A percentile compares a stretch with the other conserved stretches of the same genome.
phyloP scores from a whole-genome alignment of 140 eudicot genomes.

The Stevia rebaudiana region DNA sequence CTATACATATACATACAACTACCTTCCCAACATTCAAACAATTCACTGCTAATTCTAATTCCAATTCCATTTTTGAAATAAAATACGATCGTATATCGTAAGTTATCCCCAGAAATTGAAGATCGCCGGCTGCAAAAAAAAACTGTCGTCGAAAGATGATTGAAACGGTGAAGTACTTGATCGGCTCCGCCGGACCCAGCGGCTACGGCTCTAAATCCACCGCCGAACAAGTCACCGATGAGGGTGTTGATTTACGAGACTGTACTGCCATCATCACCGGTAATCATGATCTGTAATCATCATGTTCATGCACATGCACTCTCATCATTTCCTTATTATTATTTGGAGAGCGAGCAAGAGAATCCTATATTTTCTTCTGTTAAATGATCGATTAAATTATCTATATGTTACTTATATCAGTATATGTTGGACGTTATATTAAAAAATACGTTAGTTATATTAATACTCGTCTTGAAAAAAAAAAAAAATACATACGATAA shows the following conservation, averaged over 20 bases:
- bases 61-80: too few relatives aligned
- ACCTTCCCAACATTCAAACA: constrained; percentile 7
- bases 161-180: constrained; percentile 59
- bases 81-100: too few relatives aligned
- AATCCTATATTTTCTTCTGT: not conserved
- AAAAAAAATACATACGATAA: too few relatives aligned
- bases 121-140: not conserved
- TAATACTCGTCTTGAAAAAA: too few relatives aligned
- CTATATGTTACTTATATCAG: too few relatives aligned
- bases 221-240: constrained; percentile 69
- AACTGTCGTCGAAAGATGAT: constrained; percentile 32
- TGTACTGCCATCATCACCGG: constrained; percentile 87
- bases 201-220: constrained; percentile 94
- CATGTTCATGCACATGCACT: constrained; percentile 41
- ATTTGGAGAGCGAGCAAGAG: not conserved
- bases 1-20: not conserved
- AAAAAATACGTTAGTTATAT: too few relatives aligned
- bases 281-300: constrained; percentile 25
- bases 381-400: not conserved
- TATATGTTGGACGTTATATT: too few relatives aligned
- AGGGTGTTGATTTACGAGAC: constrained; percentile 34
- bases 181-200: constrained; percentile 78
- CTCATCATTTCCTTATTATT: constrained; percentile 23
- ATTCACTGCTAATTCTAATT: not conserved
- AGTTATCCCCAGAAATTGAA: too few relatives aligned